These are phyloP conservation scores for Penicillium psychrosexuale DNA, from an alignment of 2,329 filamentous ascomycete species.

Conservation along the genomic window DNA sequence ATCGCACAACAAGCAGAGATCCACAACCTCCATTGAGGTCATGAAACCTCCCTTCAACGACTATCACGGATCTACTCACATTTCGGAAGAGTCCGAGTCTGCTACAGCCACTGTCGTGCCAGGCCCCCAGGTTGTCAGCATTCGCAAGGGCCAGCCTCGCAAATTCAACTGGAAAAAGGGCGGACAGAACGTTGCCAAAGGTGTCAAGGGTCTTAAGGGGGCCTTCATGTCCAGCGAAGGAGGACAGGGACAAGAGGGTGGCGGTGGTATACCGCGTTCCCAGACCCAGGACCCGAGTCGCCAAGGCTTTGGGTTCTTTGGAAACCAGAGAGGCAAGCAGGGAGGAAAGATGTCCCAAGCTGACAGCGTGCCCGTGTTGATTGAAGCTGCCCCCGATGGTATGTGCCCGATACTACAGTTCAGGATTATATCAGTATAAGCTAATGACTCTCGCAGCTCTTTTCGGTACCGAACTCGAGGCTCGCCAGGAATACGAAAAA, in stretches of 20 bases:
- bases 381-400: slow-evolving; percentile 40
- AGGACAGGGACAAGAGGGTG: slow-evolving; percentile 44
- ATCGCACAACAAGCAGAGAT: slow-evolving; percentile 53
- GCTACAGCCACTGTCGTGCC: slow-evolving; percentile 57
- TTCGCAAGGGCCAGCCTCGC: slow-evolving; percentile 87
- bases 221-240: slow-evolving; percentile 69
- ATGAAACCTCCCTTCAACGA: slow-evolving; percentile 46
- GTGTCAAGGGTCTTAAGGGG: slow-evolving; percentile 90
- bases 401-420: slow-evolving; percentile 21
- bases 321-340: slow-evolving; percentile 47
- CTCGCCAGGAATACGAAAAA: slow-evolving; percentile 83
- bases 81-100: slow-evolving; percentile 64
- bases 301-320: slow-evolving; percentile 70
- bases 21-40: slow-evolving; percentile 43
- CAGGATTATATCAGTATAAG: not conserved
- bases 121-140: slow-evolving; percentile 91
- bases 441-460: slow-evolving; percentile 49
- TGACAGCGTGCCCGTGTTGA: slow-evolving; percentile 43
- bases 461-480: slow-evolving; percentile 85
- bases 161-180: slow-evolving; percentile 99
- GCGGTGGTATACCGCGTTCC: slow-evolving; percentile 34
- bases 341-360: slow-evolving; percentile 43
- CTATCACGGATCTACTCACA: slow-evolving; percentile 54
- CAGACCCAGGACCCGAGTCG: slow-evolving; percentile 47
- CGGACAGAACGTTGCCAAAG: slow-evolving; percentile 88